Percentiles rank a stretch among this genome's conserved stretches.
These are phyloP conservation scores for Saccharum spontaneum DNA, from an alignment of 176 grass and related monocot genomes.

Conservation along the genomic window DNA sequence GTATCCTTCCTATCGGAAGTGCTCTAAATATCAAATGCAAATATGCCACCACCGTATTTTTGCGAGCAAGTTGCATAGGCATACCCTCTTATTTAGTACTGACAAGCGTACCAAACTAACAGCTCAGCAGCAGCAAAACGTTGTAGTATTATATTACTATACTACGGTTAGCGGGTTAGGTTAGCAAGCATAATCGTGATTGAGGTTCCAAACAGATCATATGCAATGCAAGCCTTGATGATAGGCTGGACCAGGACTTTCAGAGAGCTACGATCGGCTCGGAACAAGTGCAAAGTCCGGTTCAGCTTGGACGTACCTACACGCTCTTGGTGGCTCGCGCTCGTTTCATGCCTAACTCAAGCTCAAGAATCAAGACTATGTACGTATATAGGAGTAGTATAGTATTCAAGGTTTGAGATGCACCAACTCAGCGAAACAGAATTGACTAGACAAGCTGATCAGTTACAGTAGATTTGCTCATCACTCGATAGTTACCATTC, in stretches of 20 bases:
- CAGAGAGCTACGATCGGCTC: not conserved
- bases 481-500: not conserved
- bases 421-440: not conserved
- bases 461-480: not conserved
- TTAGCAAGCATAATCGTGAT: not conserved
- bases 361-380: not conserved
- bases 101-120: conserved; percentile 33
- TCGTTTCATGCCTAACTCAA: conserved; percentile 13
- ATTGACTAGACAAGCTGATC: not conserved
- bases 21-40: not conserved
- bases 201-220: not conserved
- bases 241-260: conserved; percentile 24
- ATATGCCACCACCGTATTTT: not conserved
- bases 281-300: not conserved
- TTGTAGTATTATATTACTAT: not conserved
- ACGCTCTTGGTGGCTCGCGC: not conserved
- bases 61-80: not conserved
- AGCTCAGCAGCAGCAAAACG: not conserved
- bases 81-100: not conserved
- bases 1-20: not conserved
- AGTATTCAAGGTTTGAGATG: not conserved
- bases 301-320: not conserved
- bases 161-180: not conserved
- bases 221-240: not conserved
- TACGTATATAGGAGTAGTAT: not conserved